Percentiles rank a stretch among this genome's conserved stretches.
Evolutionary conservation across 2,329 filamentous ascomycete genomes (phyloP).

Genomic region (Tolypocladium paradoxum): DNA sequence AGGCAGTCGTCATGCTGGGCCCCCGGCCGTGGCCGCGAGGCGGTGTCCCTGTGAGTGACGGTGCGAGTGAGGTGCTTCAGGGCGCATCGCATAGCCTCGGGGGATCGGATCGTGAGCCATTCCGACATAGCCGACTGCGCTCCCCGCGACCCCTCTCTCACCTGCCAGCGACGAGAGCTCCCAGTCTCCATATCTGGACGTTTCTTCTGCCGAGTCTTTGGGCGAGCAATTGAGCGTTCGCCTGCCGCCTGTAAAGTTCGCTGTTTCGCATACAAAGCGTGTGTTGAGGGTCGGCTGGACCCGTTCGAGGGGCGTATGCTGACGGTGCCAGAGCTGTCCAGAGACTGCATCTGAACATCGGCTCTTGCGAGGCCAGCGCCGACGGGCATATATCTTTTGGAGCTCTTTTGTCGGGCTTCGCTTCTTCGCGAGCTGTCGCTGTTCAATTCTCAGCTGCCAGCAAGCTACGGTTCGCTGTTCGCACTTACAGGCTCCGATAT

Average conservation of each 20-base stretch:
- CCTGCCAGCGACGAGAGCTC: neutral
- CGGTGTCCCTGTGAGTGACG: neutral
- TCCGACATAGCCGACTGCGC: neutral
- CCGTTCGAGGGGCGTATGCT: neutral
- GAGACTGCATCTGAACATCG: neutral
- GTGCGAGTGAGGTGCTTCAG: neutral
- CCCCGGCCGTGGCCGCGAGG: neutral
- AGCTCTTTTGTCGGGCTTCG: neutral
- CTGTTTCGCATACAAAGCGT: neutral
- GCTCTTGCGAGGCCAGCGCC: neutral
- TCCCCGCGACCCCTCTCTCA: neutral
- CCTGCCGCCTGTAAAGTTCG: neutral
- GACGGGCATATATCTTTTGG: neutral
- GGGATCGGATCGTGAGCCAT: neutral
- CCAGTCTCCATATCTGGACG: neutral
- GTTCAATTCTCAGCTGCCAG: too few species aligned
- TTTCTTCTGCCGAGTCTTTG: neutral
- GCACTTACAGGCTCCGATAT: neutral
- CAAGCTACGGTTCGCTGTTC: neutral
- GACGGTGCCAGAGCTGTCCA: neutral
- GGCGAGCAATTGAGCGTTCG: neutral
- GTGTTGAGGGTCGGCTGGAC: too few species aligned
- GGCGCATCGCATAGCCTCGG: neutral
- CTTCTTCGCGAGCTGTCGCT: neutral
- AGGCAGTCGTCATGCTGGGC: neutral